Conservation (phyloP, 129 eudicot genomes). For the Flaveria brownii region DNA sequence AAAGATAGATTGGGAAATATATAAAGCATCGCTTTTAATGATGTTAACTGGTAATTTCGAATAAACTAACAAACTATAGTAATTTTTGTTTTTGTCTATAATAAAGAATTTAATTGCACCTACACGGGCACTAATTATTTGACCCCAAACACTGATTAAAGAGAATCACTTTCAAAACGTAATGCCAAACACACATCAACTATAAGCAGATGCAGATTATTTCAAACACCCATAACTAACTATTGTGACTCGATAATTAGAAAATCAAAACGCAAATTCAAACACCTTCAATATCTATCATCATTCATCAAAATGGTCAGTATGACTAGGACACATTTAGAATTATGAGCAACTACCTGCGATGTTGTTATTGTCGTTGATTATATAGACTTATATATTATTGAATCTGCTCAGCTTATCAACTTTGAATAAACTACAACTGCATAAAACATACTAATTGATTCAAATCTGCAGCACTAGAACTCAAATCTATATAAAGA, state of each 20-base stretch:
- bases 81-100: background rate
- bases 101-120: background rate
- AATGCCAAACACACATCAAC: background rate
- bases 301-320: background rate
- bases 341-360: background rate
- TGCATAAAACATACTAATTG: background rate
- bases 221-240: background rate
- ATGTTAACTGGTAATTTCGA: too few relatives aligned
- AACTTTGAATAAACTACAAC: background rate
- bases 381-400: background rate
- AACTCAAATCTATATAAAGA: conserved; percentile 3
- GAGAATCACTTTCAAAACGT: background rate
- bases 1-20: background rate
- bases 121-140: background rate
- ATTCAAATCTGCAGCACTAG: background rate
- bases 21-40: too few relatives aligned
- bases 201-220: conserved; percentile 6
- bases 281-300: background rate
- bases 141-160: background rate
- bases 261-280: background rate
- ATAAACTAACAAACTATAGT: too few relatives aligned
- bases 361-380: too few relatives aligned
- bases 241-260: background rate
- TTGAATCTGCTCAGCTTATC: background rate
- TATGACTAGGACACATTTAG: background rate